Base-by-base conservation (phyloP, 108 stramenopile species). In the Skeletonema costatum region DNA sequence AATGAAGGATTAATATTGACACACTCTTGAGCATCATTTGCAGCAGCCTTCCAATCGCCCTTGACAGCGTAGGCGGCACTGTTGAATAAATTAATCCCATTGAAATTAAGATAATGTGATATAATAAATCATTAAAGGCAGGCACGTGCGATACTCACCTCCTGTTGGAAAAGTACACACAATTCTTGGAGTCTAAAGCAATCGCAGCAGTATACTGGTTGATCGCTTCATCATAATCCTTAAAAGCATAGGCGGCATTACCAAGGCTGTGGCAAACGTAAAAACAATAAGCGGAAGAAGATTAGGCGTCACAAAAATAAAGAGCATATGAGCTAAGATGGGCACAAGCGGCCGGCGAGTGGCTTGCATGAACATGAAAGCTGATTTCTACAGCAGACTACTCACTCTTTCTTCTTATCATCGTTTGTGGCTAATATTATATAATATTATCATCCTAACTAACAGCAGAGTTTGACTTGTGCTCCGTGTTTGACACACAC, bases 161-260 rank as follows among this genome's bases (percentile, higher is more conserved):
- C 44, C 96, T 70, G 48, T 97, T 97, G 63, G 91, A 92, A 73
- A 83, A 97, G 61, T 87, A 92, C 6, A 93, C 75, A 77, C 94
- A 93, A 68, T 94, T 90, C 36, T 75, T 87, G 32, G 81, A 68
- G 46, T 96, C 90, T 10, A 88, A 31, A 42, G 86, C 76, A 59
- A 96, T 96, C n/a, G 95, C 93, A 41, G 88, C 84, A 11, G 85
- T 81, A 78, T 96, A 96, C 30, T 78, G 82, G 29, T 75, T 65
- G 41, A 93, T 85, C 13, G 95, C 95, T 39, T 85, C 62, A 13
- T 87, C 82, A 73, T 76, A 93, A 4, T 92, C 75, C 48, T 91
- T 87, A 3, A 65, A 71, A 17, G 87, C 73, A 65, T 93, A 91
- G 13, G 86, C 86, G 42, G 76, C 70, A 67, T 96, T 96, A 31